Evolutionary conservation across 2,329 filamentous ascomycete species (phyloP).

Genomic region (Alternaria burnsii): DNA sequence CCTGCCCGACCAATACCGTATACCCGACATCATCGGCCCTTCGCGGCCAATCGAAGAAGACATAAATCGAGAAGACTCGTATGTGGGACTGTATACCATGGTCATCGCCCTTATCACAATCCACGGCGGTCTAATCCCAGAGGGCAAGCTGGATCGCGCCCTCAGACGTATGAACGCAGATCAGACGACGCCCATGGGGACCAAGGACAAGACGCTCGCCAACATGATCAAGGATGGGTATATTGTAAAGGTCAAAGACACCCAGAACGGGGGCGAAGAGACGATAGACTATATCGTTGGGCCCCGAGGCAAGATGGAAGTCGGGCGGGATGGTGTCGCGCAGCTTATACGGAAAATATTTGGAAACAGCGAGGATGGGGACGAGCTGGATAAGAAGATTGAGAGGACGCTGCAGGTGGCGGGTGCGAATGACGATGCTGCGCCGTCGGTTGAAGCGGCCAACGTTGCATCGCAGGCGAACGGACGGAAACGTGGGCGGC

Average conservation of each 20-base stretch:
- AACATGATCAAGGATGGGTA: conserved; percentile 85
- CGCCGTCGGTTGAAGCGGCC: conserved; percentile 9
- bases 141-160: conserved; percentile 80
- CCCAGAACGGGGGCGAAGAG: conserved; percentile 75
- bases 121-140: conserved; percentile 73
- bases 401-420: conserved; percentile 45
- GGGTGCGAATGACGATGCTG: conserved; percentile 24
- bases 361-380: conserved; percentile 43
- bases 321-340: conserved; percentile 78
- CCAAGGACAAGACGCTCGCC: conserved; percentile 77
- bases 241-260: conserved; percentile 76
- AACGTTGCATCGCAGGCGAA: conserved; percentile 15
- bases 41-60: conserved; percentile 67
- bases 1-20: conserved; percentile 72
- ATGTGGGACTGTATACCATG: conserved; percentile 81
- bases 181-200: conserved; percentile 74
- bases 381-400: conserved; percentile 46
- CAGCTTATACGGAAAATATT: conserved; percentile 65
- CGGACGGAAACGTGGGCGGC: conserved; percentile 29
- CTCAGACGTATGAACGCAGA: conserved; percentile 79
- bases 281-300: conserved; percentile 84
- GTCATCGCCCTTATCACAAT: conserved; percentile 80
- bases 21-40: conserved; percentile 71
- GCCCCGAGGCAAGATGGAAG: conserved; percentile 83
- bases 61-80: conserved; percentile 75